phyloP scores from a whole-genome alignment of 2,329 filamentous ascomycete species.

The Fusarium stilboides region DNA sequence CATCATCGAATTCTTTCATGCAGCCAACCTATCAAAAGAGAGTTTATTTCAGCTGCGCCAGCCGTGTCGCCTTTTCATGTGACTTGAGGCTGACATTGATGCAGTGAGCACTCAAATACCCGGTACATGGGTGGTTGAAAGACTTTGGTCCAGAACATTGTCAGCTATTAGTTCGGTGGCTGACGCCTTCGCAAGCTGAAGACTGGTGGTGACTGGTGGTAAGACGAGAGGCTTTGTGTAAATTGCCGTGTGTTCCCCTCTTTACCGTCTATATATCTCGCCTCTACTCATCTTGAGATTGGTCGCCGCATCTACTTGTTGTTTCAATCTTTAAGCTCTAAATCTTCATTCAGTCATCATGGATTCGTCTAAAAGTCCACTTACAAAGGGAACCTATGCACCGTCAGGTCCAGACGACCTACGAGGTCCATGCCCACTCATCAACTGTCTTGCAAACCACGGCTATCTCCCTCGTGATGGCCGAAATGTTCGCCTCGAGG shows the following conservation, averaged over 20 bases:
- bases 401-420: slow-evolving; percentile 39
- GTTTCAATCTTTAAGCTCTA: too few relatives aligned
- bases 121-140: too few relatives aligned
- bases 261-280: not conserved
- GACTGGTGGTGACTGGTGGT: not conserved
- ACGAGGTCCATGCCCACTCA: slow-evolving; percentile 45
- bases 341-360: slow-evolving; percentile 7
- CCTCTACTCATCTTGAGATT: not conserved
- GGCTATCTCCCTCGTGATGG: slow-evolving; percentile 47
- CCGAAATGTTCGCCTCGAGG: slow-evolving; percentile 33
- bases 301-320: too few relatives aligned
- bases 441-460: slow-evolving; percentile 47
- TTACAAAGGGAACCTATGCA: slow-evolving; percentile 38
- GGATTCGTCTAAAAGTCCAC: slow-evolving; percentile 23
- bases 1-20: too few relatives aligned
- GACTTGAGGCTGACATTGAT: too few relatives aligned
- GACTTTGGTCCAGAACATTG: not conserved
- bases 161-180: slow-evolving; percentile 4
- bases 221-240: slow-evolving; percentile 1
- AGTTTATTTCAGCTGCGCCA: too few relatives aligned
- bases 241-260: not conserved
- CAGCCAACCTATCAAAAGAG: too few relatives aligned
- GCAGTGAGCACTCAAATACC: too few relatives aligned
- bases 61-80: too few relatives aligned
- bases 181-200: slow-evolving; percentile 1